Evolutionary conservation across 441 rosid genomes (phyloP).

Genomic region (Euphorbia corollata): DNA sequence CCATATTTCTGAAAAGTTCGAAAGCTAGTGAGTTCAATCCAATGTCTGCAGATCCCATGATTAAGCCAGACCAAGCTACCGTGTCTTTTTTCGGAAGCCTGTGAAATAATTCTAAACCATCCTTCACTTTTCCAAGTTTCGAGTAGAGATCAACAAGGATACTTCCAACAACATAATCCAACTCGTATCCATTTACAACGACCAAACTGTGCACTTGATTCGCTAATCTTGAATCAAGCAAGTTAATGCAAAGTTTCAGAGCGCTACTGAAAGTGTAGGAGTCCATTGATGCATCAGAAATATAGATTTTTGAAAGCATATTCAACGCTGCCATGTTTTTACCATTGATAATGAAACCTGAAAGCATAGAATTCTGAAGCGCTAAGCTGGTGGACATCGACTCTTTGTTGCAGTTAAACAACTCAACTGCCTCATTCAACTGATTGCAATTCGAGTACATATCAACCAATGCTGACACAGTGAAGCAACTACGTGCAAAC

Average conservation of each 20-base stretch:
- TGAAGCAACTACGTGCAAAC: conserved; percentile 38
- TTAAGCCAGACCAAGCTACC: conserved; percentile 55
- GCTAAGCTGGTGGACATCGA: too few relatives aligned
- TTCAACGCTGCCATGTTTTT: conserved; percentile 30
- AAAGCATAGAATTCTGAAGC: conserved; percentile 29
- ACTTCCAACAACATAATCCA: conserved; percentile 50
- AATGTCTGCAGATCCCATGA: conserved; percentile 41
- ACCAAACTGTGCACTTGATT: conserved; percentile 53
- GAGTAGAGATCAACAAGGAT: conserved; percentile 50
- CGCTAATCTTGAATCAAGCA: conserved; percentile 39
- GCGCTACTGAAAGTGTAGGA: conserved; percentile 55
- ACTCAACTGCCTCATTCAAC: conserved; percentile 31
- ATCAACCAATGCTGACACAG: conserved; percentile 51
- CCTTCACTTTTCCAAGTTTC: conserved; percentile 34
- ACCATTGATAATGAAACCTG: conserved; percentile 41
- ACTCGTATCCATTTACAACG: conserved; percentile 44
- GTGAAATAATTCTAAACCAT: conserved; percentile 34
- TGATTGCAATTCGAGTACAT: conserved; percentile 53
- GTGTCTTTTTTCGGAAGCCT: conserved; percentile 49
- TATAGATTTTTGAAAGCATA: conserved; percentile 36
- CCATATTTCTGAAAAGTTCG: conserved; percentile 42
- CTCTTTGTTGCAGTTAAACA: conserved; percentile 22
- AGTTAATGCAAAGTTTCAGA: conserved; percentile 48
- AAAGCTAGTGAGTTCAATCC: conserved; percentile 36
- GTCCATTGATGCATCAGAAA: conserved; percentile 34